These are phyloP conservation scores for Nicotiana rustica DNA, from an alignment of 305 asterid species.

Conservation along the genomic window DNA sequence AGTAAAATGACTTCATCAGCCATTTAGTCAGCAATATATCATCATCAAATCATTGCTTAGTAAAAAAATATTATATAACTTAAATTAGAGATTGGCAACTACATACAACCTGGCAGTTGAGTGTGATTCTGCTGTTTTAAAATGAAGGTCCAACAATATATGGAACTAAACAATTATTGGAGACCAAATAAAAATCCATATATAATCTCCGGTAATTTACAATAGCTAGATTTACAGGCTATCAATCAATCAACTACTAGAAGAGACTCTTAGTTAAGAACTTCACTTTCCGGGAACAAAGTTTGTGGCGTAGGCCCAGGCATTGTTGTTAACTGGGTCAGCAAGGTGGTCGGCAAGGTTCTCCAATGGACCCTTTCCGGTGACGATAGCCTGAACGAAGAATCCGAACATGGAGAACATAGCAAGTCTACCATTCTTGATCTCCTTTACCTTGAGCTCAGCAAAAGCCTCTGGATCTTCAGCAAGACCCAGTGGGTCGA, in stretches of 20 bases:
- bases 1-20: too few species aligned
- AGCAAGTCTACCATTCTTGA: constrained; percentile 42
- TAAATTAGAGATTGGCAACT: background rate
- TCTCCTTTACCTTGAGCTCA: constrained; percentile 42
- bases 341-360: constrained; percentile 39
- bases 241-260: background rate
- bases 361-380: constrained; percentile 40
- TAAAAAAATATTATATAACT: too few species aligned
- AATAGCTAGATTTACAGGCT: constrained; percentile 11
- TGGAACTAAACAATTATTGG: background rate
- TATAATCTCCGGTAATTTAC: constrained; percentile 14
- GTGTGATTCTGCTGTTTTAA: background rate
- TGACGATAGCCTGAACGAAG: constrained; percentile 38
- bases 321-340: constrained; percentile 36
- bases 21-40: too few species aligned
- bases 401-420: constrained; percentile 43
- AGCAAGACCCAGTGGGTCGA: constrained; percentile 42
- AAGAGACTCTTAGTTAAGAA: background rate
- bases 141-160: background rate
- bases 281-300: constrained; percentile 18
- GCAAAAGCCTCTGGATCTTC: constrained; percentile 44
- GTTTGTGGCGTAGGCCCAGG: too few species aligned
- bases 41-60: too few species aligned
- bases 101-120: background rate
- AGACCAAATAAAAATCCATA: background rate